A percentile compares a stretch with the other conserved stretches of the same genome.
Conservation (phyloP, 192 early-diverging fungal species). For the Coemansia erecta region DNA sequence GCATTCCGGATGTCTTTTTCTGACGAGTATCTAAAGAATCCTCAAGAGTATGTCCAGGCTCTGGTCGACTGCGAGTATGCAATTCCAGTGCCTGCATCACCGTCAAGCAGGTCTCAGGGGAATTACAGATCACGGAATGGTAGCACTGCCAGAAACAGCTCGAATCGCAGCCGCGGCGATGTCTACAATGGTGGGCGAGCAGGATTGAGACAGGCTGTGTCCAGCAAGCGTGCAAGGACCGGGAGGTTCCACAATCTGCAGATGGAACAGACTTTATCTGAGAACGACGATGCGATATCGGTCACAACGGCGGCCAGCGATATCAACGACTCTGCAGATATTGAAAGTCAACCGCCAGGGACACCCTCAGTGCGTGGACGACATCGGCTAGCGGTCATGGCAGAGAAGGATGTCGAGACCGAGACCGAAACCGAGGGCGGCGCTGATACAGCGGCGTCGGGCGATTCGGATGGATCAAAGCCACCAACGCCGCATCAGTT, state of each 20-base stretch:
- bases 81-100: not conserved
- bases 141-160: not conserved
- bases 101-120: slow-evolving; percentile 10
- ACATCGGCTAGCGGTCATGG: slow-evolving; percentile 9
- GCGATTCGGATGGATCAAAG: slow-evolving; percentile 5
- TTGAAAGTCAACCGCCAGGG: slow-evolving; percentile 24
- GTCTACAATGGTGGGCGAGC: slow-evolving; percentile 1
- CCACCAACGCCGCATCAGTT: not conserved
- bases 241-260: slow-evolving; percentile 47
- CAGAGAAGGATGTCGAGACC: slow-evolving; percentile 3
- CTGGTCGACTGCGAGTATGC: slow-evolving; percentile 32
- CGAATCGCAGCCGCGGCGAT: too few species aligned
- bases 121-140: not conserved
- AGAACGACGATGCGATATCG: slow-evolving; percentile 45
- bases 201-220: slow-evolving; percentile 8
- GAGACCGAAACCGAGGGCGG: slow-evolving; percentile 10
- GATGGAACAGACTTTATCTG: slow-evolving; percentile 42
- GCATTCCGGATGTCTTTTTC: slow-evolving; percentile 49
- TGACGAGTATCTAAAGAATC: slow-evolving; percentile 46
- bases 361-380: slow-evolving; percentile 14
- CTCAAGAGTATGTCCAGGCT: slow-evolving; percentile 49
- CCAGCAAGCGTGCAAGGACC: slow-evolving; percentile 12
- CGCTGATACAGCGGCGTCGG: not conserved
- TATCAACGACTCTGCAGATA: slow-evolving; percentile 32
- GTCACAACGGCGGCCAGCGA: slow-evolving; percentile 38